These are phyloP conservation scores for Linum tenue DNA, from an alignment of 345 rosid genomes.

Conservation along the genomic window DNA sequence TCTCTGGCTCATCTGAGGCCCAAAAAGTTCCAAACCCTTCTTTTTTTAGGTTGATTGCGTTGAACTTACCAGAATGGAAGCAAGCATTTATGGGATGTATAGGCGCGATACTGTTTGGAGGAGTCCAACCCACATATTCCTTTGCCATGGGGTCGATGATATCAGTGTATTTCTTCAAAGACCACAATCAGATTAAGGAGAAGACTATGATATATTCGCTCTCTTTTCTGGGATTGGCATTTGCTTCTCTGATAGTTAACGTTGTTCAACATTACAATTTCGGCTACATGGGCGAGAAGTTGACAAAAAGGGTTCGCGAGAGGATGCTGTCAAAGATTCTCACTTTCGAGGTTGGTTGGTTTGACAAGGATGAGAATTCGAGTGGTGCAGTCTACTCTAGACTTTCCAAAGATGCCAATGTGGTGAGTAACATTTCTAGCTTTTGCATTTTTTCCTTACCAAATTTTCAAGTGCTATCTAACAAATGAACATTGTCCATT, in stretches of 20 bases:
- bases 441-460: background rate
- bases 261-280: conserved; percentile 31
- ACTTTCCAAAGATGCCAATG: conserved; percentile 24
- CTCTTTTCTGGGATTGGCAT: conserved; percentile 14
- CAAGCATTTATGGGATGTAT: conserved; percentile 19
- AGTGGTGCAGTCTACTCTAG: conserved; percentile 26
- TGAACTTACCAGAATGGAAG: conserved; percentile 27
- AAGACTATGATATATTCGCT: conserved; percentile 20
- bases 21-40: conserved; percentile 8
- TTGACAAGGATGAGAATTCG: conserved; percentile 29
- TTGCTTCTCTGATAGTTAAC: conserved; percentile 18
- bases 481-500: background rate
- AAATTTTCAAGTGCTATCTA: too few relatives aligned
- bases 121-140: conserved; percentile 17
- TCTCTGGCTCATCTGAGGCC: too few relatives aligned
- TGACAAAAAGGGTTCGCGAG: conserved; percentile 24
- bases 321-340: conserved; percentile 21
- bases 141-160: conserved; percentile 20
- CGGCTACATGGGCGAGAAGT: conserved; percentile 25
- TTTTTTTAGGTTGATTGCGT: conserved; percentile 11
- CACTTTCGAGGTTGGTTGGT: conserved; percentile 32
- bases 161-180: conserved; percentile 17
- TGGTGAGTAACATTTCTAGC: conserved; percentile 11
- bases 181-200: conserved; percentile 12
- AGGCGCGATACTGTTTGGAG: conserved; percentile 19